Percentiles rank a stretch among this genome's conserved stretches.
These are phyloP conservation scores for Penicillium psychrosexuale DNA, from an alignment of 2,329 filamentous ascomycete species.

Conservation along the genomic window DNA sequence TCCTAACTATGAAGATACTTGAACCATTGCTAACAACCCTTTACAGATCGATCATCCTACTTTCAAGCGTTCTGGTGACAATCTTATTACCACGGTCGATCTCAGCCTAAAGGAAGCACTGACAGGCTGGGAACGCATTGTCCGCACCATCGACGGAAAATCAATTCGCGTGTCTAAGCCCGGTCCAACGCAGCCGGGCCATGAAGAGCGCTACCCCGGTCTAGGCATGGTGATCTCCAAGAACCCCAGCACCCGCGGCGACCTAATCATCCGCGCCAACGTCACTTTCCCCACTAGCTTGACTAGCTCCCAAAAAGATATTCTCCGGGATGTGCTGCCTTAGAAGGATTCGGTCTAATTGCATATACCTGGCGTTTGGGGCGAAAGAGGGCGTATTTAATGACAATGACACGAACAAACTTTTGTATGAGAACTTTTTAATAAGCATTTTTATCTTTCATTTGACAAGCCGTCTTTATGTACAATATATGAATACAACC, in stretches of 20 bases:
- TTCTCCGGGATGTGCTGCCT: slow-evolving; percentile 73
- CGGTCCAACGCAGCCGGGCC: slow-evolving; percentile 82
- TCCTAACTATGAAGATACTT: not conserved
- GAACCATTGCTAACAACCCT: slow-evolving; percentile 41
- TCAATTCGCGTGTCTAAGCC: slow-evolving; percentile 74
- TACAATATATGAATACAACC: not conserved
- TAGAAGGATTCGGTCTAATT: slow-evolving; percentile 16
- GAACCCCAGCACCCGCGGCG: slow-evolving; percentile 77
- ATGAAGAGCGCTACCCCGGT: slow-evolving; percentile 74
- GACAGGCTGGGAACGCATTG: slow-evolving; percentile 88
- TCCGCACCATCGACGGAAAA: slow-evolving; percentile 89
- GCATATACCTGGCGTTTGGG: slow-evolving; percentile 30
- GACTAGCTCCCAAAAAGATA: slow-evolving; percentile 73
- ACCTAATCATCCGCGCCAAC: slow-evolving; percentile 85
- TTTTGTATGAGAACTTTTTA: not conserved
- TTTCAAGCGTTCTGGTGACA: slow-evolving; percentile 83
- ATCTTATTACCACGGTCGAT: slow-evolving; percentile 74
- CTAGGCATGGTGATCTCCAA: slow-evolving; percentile 96
- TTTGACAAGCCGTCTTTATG: not conserved
- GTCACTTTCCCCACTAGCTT: slow-evolving; percentile 85
- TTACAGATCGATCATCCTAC: slow-evolving; percentile 77
- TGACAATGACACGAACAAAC: slow-evolving; percentile 15
- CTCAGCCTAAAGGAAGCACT: slow-evolving; percentile 89
- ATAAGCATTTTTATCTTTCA: not conserved
- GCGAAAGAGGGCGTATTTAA: slow-evolving; percentile 18